phyloP scores from a whole-genome alignment of 1,284 basidiomycete genomes.

The Neotropicomus parvogracilis region DNA sequence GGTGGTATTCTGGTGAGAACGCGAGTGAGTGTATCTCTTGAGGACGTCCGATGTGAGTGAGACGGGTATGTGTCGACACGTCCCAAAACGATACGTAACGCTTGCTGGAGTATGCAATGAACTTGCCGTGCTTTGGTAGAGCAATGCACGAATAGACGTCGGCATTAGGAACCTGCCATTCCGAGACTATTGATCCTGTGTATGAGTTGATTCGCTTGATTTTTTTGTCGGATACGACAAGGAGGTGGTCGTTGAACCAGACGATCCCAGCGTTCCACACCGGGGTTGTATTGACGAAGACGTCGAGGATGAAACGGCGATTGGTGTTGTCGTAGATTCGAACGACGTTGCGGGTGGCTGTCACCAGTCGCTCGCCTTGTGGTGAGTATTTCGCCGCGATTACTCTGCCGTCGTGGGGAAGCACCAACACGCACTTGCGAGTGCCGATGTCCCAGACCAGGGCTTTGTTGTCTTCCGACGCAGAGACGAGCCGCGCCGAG shows the following conservation, averaged over 20 bases:
- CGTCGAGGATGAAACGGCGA: neutral
- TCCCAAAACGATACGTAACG: neutral
- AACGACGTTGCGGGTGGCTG: neutral
- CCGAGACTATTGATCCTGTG: neutral
- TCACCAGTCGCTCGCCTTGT: neutral
- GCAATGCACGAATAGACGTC: neutral
- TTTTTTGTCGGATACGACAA: neutral
- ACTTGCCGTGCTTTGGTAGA: neutral
- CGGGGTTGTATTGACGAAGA: neutral
- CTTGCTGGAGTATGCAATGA: neutral
- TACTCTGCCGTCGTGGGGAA: neutral
- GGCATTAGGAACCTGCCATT: neutral
- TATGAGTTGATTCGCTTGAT: neutral
- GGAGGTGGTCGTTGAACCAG: neutral
- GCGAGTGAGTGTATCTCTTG: neutral
- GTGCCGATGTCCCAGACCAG: neutral
- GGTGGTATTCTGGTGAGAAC: neutral
- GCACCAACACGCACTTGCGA: neutral
- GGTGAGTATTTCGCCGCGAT: neutral
- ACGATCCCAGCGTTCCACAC: neutral
- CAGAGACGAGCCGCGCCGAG: neutral
- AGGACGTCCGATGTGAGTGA: neutral
- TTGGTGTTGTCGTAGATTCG: neutral
- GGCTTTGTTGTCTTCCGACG: neutral
- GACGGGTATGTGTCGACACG: neutral